Evolutionary conservation across 1,284 basidiomycete genomes (phyloP), one percentile per base, ranked within the genome.

Genomic region (Leccinum fallax): DNA sequence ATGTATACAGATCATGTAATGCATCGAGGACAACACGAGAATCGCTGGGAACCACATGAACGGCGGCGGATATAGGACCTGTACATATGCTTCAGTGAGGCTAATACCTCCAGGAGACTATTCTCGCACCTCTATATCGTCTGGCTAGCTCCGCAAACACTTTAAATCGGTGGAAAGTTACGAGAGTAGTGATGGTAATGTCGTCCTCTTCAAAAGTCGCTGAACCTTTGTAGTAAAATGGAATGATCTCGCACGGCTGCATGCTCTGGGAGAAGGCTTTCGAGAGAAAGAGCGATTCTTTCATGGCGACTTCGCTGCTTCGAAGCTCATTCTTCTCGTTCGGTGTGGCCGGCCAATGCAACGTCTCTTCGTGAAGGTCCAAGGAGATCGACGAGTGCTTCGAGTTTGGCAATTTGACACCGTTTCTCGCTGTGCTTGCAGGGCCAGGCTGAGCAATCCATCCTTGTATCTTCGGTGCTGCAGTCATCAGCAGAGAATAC

Each of bases 51-150:
- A 76, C 79, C 55, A 93, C 83, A 68, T 94, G 92, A 19, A 94
- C 82, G 0, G 92, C 87, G 2, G 89, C 93, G 15, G 92, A 94
- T 61, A 94, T 86, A 0, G 93, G 93, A 19, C 93, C 92, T 92
- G 61, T 4, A 30, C 19, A 34, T 16, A 53, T 43, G 56, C 46
- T 52, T 36, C 57, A 48, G 19, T 48, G 46, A 60, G 60, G 7
- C 5, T 8, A 46, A 34, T 13, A 34, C 4, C 8, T 34, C 16
- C n/a, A 57, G 10, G 5, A 61, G 43, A 54, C 32, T 16, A 51
- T 26, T n/a, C 5, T 60, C 71, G 36, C 63, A 89, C 90, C 92
- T 80, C 85, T 80, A 71, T 94, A 94, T 15, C 81, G 82, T 70
- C 87, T 83, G 7, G 88, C 89, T 13, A 94, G 79, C 57, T 85